phyloP scores from a whole-genome alignment of 2,329 filamentous ascomycete species.

The Acephala macrosclerotiorum region DNA sequence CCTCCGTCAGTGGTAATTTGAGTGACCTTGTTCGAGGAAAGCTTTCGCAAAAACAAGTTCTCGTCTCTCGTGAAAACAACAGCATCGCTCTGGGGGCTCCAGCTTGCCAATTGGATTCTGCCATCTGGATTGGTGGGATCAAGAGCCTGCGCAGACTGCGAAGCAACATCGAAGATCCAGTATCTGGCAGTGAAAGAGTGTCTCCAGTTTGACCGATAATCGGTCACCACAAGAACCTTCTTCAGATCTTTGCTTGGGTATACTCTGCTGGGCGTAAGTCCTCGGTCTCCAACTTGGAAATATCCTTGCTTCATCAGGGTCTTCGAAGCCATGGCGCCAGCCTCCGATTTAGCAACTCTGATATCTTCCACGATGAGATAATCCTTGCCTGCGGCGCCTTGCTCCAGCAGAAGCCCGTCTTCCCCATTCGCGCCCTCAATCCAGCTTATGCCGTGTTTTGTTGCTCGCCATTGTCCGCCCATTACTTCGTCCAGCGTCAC shows the following conservation, averaged over 20 bases:
- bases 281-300: conserved; percentile 66
- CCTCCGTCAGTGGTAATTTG: conserved; percentile 89
- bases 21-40: conserved; percentile 50
- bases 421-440: conserved; percentile 76
- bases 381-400: conserved; percentile 67
- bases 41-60: conserved; percentile 82
- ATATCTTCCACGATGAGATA: conserved; percentile 91
- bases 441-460: conserved; percentile 75
- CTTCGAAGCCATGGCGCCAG: conserved; percentile 57
- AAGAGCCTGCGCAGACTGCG: conserved; percentile 78
- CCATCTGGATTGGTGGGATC: conserved; percentile 71
- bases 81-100: conserved; percentile 87
- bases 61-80: conserved; percentile 91
- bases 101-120: conserved; percentile 82
- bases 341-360: conserved; percentile 57
- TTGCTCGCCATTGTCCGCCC: conserved; percentile 69
- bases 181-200: conserved; percentile 88
- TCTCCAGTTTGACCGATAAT: conserved; percentile 80
- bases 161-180: conserved; percentile 90
- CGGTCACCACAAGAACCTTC: conserved; percentile 83
- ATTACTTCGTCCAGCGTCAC: conserved; percentile 77
- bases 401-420: conserved; percentile 86
- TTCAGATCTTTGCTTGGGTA: conserved; percentile 85
- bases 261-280: conserved; percentile 64
- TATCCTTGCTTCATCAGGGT: conserved; percentile 76